Percentiles rank a stretch among this genome's conserved stretches.
These are phyloP conservation scores for Yarrowia sp. DNA, from an alignment of 805 yeast genomes.

Conservation along the genomic window DNA sequence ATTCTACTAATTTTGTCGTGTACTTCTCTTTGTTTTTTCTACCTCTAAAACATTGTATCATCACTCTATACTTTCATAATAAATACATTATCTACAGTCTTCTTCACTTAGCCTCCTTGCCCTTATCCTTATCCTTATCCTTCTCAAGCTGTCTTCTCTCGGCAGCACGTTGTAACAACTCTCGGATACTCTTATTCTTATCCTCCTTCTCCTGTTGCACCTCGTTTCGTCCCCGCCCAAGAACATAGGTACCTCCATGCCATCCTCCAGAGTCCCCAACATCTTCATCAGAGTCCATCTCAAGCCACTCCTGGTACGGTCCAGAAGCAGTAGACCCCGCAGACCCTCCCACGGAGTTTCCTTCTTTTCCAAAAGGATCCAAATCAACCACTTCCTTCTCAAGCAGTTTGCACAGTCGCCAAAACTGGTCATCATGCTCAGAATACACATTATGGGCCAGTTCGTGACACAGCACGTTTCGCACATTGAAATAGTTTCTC, in stretches of 20 bases:
- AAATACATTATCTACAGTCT: not conserved
- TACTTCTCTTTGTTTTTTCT: too few species aligned
- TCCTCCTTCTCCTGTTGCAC: slow-evolving; percentile 6
- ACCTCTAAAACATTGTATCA: too few species aligned
- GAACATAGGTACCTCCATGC: slow-evolving; percentile 31
- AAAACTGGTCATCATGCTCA: slow-evolving; percentile 39
- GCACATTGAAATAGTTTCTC: slow-evolving; percentile 37
- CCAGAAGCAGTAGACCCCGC: not conserved
- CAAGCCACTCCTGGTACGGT: slow-evolving; percentile 22
- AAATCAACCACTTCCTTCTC: slow-evolving; percentile 38
- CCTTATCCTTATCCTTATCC: not conserved
- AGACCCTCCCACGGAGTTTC: slow-evolving; percentile 28
- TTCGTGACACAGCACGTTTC: slow-evolving; percentile 41
- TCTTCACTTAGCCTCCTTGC: not conserved
- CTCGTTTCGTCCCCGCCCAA: slow-evolving; percentile 26
- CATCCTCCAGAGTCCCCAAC: slow-evolving; percentile 33
- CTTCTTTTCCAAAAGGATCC: slow-evolving; percentile 36
- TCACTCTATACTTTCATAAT: not conserved
- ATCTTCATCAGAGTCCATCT: slow-evolving; percentile 23
- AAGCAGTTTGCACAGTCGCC: slow-evolving; percentile 37
- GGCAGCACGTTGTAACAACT: slow-evolving; percentile 13
- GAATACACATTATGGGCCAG: slow-evolving; percentile 40
- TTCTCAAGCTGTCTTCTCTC: slow-evolving; percentile 11
- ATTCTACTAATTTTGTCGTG: too few species aligned
- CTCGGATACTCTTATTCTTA: slow-evolving; percentile 3